These are phyloP conservation scores for Schizophyllum commune DNA, from an alignment of 1,284 basidiomycete genomes.

Conservation along the genomic window DNA sequence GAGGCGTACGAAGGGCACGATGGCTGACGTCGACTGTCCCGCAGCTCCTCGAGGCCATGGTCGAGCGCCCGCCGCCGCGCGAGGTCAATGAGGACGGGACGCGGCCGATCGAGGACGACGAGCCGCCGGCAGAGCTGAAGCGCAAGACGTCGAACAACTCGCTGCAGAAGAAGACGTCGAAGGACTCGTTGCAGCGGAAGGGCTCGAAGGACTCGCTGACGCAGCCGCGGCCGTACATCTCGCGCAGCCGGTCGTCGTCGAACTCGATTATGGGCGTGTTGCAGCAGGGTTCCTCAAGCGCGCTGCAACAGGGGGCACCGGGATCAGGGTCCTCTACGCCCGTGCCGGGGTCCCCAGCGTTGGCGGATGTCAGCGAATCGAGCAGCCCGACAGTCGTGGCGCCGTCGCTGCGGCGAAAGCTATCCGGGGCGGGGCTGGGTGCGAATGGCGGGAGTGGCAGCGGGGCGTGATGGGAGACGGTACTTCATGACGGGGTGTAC, in stretches of 20 bases:
- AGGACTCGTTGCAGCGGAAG: constrained; percentile 12
- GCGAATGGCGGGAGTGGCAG: not conserved
- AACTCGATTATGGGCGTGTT: not conserved
- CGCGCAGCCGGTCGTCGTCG: constrained; percentile 43
- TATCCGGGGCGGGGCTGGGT: not conserved
- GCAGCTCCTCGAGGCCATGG: constrained; percentile 51
- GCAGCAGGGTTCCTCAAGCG: too few relatives aligned
- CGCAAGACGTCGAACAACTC: constrained; percentile 15
- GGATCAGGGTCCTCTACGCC: too few relatives aligned
- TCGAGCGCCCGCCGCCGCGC: constrained; percentile 55
- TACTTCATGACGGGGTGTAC: too few relatives aligned
- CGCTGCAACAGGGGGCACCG: too few relatives aligned
- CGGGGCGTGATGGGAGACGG: not conserved
- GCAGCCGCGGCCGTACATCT: constrained; percentile 47
- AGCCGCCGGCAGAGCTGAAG: constrained; percentile 14
- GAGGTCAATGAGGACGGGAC: constrained; percentile 47
- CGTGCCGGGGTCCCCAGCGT: not conserved
- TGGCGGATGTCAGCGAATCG: not conserved
- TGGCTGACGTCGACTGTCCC: constrained; percentile 5
- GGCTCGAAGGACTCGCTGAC: constrained; percentile 29
- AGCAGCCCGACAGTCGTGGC: not conserved
- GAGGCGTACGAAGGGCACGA: not conserved
- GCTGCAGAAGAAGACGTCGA: constrained; percentile 7
- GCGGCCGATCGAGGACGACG: constrained; percentile 16
- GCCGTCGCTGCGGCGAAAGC: not conserved